Evolutionary conservation across 2,329 filamentous ascomycete species (phyloP), one percentile per base, ranked within the genome.

Genomic region (Fusarium sterilihyphosum): DNA sequence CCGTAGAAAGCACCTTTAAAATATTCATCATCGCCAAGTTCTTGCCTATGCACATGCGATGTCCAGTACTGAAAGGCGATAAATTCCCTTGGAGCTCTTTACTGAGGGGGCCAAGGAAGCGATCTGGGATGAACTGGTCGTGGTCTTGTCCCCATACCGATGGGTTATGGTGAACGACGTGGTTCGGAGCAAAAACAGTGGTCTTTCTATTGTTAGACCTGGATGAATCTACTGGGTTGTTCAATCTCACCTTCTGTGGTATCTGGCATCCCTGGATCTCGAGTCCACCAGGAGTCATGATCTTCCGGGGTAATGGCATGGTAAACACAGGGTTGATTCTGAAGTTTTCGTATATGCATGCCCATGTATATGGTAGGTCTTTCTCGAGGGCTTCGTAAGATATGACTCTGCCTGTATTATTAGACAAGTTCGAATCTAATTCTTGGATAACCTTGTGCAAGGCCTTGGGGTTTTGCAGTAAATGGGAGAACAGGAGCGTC

Each of bases 321-420:
- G 35, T 31, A 5, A 56, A 56, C 7, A 29, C 20, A 0, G 35
- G 35, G 35, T 40, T 29, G 2, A 40, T 56, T 31, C 52, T 29
- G 4, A 56, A 56, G 14, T 40, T 40, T 18, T 56, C 35, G 0
- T n/a, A 3, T n/a, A 56, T 40, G 14, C 35, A 56, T n/a, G 52
- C 33, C 24, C 3, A 18, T n/a, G 52, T 29, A 6, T 54, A 54
- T 2, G 35, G 24, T 17, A 40, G 24, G 17, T 54, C 24, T 12
- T 54, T 54, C 35, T 54, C 52, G 16, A 29, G 52, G 14, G 24
- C 6, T 1, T 8, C 4, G 11, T 29, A 54, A 2, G 52, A 6
- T 9, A 29, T n/a, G 2, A n/a, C 52, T 29, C 0, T 24, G 8
- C 18, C 17, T 0, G 6, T 13, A 11, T 38, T 3, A 9, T 38